Conservation (phyloP, 2,329 filamentous ascomycete species). For the Fusarium vanettenii region DNA sequence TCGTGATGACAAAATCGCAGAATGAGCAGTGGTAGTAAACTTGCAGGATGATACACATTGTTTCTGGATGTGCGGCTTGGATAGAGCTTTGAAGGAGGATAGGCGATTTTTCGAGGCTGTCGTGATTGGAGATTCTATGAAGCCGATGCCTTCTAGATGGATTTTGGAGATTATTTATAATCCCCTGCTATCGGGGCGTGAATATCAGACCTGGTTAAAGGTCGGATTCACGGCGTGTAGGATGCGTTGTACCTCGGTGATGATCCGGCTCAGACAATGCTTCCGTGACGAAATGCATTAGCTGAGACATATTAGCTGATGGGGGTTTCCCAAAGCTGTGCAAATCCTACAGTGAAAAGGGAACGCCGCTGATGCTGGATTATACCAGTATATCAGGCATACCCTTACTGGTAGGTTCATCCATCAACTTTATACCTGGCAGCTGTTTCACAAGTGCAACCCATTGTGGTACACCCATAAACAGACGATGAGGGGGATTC, state of each 20-base stretch:
- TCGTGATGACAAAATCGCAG: slow-evolving; percentile 1
- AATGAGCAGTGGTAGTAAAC: not conserved
- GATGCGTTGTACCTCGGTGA: not conserved
- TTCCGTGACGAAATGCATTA: not conserved
- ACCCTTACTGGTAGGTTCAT: not conserved
- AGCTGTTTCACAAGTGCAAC: not conserved
- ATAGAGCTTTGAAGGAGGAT: not conserved
- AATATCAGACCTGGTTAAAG: not conserved
- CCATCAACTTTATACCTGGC: not conserved
- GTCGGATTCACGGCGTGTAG: not conserved
- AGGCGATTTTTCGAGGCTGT: not conserved
- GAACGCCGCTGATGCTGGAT: not conserved
- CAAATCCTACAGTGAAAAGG: not conserved
- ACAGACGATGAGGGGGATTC: not conserved
- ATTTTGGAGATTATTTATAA: not conserved
- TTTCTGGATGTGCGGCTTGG: not conserved
- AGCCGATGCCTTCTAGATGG: not conserved
- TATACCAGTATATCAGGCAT: not conserved
- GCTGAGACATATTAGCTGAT: not conserved
- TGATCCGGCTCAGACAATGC: not conserved
- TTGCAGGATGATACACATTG: slow-evolving; percentile 7
- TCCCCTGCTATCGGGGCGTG: not conserved
- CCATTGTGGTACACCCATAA: not conserved
- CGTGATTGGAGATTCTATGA: not conserved
- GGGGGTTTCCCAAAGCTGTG: not conserved